phyloP scores from a whole-genome alignment of 1,284 basidiomycete species.

The Mycosarcoma mackinlayi region DNA sequence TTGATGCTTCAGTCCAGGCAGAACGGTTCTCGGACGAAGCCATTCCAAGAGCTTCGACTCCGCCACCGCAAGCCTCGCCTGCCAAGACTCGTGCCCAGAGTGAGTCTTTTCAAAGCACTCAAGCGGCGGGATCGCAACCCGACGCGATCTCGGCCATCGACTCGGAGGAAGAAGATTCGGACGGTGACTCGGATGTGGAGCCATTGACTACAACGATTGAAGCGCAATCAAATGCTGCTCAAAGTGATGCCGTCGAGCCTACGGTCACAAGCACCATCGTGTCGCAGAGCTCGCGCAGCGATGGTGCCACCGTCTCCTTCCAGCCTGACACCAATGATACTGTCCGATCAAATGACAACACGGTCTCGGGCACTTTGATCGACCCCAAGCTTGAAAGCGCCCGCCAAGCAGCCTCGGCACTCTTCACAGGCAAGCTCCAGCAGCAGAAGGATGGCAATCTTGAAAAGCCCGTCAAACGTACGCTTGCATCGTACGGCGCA shows the following conservation, averaged over 20 bases:
- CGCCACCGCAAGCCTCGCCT: constrained; percentile 23
- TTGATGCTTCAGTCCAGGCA: constrained; percentile 9
- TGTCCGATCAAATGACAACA: constrained; percentile 32
- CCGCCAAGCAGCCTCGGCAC: constrained; percentile 31
- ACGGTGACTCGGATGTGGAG: constrained; percentile 16
- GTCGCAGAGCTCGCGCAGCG: constrained; percentile 23
- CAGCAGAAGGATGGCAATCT: constrained; percentile 30
- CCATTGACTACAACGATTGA: neutral
- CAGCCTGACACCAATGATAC: constrained; percentile 28
- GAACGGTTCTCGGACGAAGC: constrained; percentile 2
- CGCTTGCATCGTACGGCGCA: constrained; percentile 44
- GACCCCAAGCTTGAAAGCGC: constrained; percentile 40
- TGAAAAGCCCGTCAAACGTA: constrained; percentile 47
- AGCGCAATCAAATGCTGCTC: neutral
- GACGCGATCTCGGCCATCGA: constrained; percentile 24
- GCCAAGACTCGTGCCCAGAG: constrained; percentile 5
- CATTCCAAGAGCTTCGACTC: constrained; percentile 45
- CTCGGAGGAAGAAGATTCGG: constrained; percentile 30
- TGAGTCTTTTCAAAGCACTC: neutral
- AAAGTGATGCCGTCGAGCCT: constrained; percentile 5
- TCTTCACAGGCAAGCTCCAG: constrained; percentile 25
- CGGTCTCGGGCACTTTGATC: constrained; percentile 18
- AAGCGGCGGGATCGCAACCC: neutral
- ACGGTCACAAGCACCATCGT: constrained; percentile 25
- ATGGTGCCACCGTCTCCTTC: constrained; percentile 19